Conservation (phyloP, 169 alveolate species). For the Plasmodium fragile region DNA sequence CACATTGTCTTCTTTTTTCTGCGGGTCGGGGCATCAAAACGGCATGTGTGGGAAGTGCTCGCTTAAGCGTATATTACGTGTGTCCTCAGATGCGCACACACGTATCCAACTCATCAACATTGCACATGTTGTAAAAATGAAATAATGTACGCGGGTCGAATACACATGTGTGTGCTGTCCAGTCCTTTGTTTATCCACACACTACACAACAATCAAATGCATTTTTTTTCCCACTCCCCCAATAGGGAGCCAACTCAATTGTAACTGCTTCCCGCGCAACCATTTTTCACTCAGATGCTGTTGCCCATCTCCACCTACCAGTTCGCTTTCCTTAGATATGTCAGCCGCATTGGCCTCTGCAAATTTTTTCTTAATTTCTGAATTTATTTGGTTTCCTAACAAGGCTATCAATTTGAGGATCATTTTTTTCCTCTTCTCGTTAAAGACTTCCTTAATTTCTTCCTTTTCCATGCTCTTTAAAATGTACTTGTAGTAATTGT, state of each 20-base stretch:
- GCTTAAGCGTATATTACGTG: neutral
- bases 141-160: neutral
- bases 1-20: constrained; percentile 39
- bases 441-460: constrained; percentile 70
- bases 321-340: constrained; percentile 12
- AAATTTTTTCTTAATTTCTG: constrained; percentile 43
- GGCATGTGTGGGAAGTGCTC: neutral
- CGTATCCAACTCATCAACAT: neutral
- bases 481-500: constrained; percentile 42
- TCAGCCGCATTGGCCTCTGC: constrained; percentile 15
- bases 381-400: constrained; percentile 54
- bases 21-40: neutral
- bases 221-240: neutral
- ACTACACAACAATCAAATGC: neutral
- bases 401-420: constrained; percentile 52
- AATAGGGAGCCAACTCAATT: neutral
- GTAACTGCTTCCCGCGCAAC: neutral
- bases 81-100: neutral
- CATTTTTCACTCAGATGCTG: neutral
- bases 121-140: neutral
- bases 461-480: constrained; percentile 61
- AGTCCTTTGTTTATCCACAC: neutral
- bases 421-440: constrained; percentile 68
- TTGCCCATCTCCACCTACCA: constrained; percentile 2
- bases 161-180: neutral